These are phyloP conservation scores for Pichia nanzhaoensis DNA, from an alignment of 805 yeast species.

Conservation along the genomic window DNA sequence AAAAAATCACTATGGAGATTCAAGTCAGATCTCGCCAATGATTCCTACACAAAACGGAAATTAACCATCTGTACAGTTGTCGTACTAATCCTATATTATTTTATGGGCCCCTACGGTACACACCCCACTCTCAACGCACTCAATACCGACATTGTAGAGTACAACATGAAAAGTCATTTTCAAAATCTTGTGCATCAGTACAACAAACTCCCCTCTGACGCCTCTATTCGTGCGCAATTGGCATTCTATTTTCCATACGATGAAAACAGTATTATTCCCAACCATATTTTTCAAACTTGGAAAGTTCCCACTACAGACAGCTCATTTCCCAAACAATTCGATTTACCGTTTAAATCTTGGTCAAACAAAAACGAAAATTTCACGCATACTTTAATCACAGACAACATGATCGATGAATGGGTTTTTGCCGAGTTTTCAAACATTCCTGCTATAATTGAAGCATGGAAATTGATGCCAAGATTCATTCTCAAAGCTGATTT, in stretches of 20 bases:
- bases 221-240: conserved; percentile 48
- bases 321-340: conserved; percentile 48
- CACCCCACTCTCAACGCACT: background rate
- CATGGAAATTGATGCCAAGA: conserved; percentile 73
- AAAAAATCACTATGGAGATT: background rate
- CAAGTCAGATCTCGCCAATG: background rate
- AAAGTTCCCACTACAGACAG: conserved; percentile 56
- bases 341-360: conserved; percentile 57
- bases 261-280: conserved; percentile 56
- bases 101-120: background rate
- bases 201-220: conserved; percentile 16
- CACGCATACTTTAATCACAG: conserved; percentile 69
- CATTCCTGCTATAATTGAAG: conserved; percentile 72
- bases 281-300: conserved; percentile 93
- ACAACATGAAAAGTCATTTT: conserved; percentile 6
- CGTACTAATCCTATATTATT: background rate
- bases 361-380: conserved; percentile 50
- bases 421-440: conserved; percentile 51
- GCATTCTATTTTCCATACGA: conserved; percentile 73
- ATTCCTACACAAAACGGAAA: background rate
- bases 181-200: conserved; percentile 2
- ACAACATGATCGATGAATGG: conserved; percentile 47
- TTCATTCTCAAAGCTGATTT: conserved; percentile 87
- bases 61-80: background rate
- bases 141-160: background rate